Evolutionary conservation across 2,329 filamentous ascomycete species (phyloP).

Genomic region (Fusarium tuaranense): DNA sequence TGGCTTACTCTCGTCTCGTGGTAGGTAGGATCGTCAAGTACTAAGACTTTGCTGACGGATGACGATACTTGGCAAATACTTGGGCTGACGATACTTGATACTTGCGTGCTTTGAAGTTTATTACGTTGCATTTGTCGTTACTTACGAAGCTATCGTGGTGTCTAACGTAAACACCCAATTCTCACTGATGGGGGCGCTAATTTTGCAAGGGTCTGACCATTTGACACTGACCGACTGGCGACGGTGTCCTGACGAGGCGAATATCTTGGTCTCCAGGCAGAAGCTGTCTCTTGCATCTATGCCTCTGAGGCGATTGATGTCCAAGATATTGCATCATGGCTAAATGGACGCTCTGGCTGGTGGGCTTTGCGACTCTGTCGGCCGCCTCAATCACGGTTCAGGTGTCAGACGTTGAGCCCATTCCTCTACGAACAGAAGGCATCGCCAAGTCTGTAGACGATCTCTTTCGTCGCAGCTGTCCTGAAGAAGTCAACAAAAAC

Average conservation of each 20-base stretch:
- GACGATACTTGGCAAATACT: not conserved
- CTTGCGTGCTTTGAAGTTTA: not conserved
- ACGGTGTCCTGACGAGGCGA: not conserved
- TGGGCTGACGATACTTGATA: not conserved
- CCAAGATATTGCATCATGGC: conserved; percentile 3
- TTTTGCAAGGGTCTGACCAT: not conserved
- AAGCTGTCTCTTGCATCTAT: not conserved
- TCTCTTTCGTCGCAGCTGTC: conserved; percentile 48
- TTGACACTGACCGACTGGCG: not conserved
- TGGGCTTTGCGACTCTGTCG: conserved; percentile 25
- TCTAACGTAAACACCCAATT: not conserved
- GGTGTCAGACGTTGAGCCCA: conserved; percentile 43
- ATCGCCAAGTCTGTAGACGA: conserved; percentile 45
- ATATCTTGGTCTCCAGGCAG: not conserved
- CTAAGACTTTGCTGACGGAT: not conserved
- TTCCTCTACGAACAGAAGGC: conserved; percentile 38
- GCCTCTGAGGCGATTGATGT: fast-evolving
- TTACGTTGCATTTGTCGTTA: not conserved
- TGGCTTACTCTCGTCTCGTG: not conserved
- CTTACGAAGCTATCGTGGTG: not conserved
- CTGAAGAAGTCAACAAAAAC: conserved; percentile 45
- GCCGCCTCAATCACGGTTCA: conserved; percentile 42
- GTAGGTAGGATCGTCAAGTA: not conserved
- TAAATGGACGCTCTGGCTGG: conserved; percentile 19
- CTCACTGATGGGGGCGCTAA: conserved; percentile 8